Evolutionary conservation across 352 stramenopile genomes (phyloP), one percentile per base, ranked within the genome.

Genomic region (Blastocystis sp.): DNA sequence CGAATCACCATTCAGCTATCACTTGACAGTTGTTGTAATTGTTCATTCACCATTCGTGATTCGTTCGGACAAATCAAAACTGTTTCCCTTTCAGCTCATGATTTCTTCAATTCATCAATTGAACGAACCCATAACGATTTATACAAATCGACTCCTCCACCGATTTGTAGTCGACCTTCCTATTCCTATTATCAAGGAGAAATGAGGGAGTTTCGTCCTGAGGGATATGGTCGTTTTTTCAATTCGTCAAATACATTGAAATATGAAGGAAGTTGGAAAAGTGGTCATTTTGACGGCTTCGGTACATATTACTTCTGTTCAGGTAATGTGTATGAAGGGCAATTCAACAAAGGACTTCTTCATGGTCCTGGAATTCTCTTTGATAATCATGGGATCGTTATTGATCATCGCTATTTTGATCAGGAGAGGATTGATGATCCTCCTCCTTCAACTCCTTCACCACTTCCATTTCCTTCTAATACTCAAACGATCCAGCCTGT

Each of bases 161-260:
- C 71, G 5, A 12, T 27, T 9, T 83, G 71, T 32, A 65, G 71
- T 83, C 71, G 71, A 11, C 63, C 43, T 5, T 46, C 29, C 32
- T 24, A 29, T 43, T 83, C 46, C n/a, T 83, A 83, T 42, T 83
- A 83, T 46, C 71, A 83, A 29, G 71, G 71, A 61, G 71, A 83
- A 46, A 83, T 83, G 71, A n/a, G 21, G 14, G 51, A 46, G 35
- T 51, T 51, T 35, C 21, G 1, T 37, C 42, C 71, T 14, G 14
- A 65, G 2, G 71, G 71, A 2, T 66, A 65, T 29, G 71, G 71
- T 19, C 49, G 71, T 24, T 46, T 65, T 1, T 83, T 43, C 24
- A 56, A 83, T 43, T n/a, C 49, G 9, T 29, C 27, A 24, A 83
- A 65, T 42, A 27, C 56, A 19, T 32, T 83, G 6, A 83, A 83